Evolutionary conservation across 2,329 filamentous ascomycete genomes (phyloP), one percentile per base, ranked within the genome.

Genomic region (Cyanodermella asteris): DNA sequence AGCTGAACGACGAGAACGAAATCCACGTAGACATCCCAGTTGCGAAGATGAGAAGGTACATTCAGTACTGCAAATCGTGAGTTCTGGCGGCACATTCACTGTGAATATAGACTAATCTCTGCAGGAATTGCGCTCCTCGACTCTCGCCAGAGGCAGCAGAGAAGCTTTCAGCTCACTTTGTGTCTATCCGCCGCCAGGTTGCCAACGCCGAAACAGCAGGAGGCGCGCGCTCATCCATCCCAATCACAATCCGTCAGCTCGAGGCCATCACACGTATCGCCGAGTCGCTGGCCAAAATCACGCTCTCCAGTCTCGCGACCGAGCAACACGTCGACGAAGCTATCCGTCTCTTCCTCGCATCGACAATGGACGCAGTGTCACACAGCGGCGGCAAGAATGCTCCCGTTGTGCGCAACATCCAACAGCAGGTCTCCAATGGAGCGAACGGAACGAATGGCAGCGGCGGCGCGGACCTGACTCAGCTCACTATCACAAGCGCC

Each of bases 221-320:
- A 34, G 91, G 93, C 47, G 64, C 75, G 20, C 74, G 87, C 11
- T 91, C 78, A 5, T 87, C 76, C 12, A 94, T 97, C 39, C 87
- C 87, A 25, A 97, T 97, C 48, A 97, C 87, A 0, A 77, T 97
- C 25, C 81, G 87, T 46, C 87, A 97, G 46, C 66, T 97, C 5
- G 87, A 97, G 50, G 84, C 84, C 40, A 91, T 97, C 37, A 76
- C 94, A 34, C 84, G 87, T 45, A 94, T 97, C 42, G 90, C 82
- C 3, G 87, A 97, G 47, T 81, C 87, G 0, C 65, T 97, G 3
- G 87, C 87, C 28, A 97, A 97, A 48, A 59, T 97, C 21, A 71
- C 74, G 0, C 64, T 97, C 6, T 78, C 75, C 0, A 72, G 82
- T 4, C 61, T 93, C 20, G 87, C 84, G 3, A 82, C 75, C 0